phyloP scores from a whole-genome alignment of 164 flowering plant species.

The Buxus sempervirens region DNA sequence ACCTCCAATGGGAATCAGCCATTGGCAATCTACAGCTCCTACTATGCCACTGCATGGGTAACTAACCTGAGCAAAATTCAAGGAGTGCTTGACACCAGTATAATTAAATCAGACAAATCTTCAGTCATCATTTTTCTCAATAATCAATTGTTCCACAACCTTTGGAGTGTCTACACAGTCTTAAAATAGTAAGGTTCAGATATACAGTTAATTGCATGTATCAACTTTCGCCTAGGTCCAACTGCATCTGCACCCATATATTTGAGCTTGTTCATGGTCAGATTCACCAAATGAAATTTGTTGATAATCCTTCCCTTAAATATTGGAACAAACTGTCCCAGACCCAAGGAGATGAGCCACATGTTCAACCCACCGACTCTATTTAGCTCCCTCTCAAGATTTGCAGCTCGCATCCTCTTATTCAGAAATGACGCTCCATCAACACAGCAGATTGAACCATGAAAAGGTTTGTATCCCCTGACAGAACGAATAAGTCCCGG shows the following conservation, averaged over 20 bases:
- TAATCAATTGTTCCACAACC: background rate
- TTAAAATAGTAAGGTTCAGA: constrained; percentile 55
- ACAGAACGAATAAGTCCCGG: background rate
- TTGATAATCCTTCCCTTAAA: constrained; percentile 41
- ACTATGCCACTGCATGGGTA: too few species aligned
- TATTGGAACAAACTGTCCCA: constrained; percentile 55
- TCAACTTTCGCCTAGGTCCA: constrained; percentile 89
- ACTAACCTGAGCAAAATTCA: too few species aligned
- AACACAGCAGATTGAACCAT: constrained; percentile 17
- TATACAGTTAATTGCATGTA: constrained; percentile 82
- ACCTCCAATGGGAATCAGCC: too few species aligned
- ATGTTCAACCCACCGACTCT: constrained; percentile 75
- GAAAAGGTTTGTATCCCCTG: background rate
- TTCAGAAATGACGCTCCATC: constrained; percentile 31
- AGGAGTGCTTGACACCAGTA: too few species aligned
- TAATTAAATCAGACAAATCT: too few species aligned
- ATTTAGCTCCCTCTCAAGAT: constrained; percentile 67
- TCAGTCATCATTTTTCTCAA: background rate
- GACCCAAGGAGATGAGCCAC: constrained; percentile 78
- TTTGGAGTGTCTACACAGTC: constrained; percentile 8
- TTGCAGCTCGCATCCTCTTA: constrained; percentile 45
- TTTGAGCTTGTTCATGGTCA: constrained; percentile 85
- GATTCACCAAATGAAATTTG: constrained; percentile 60
- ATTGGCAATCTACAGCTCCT: too few species aligned
- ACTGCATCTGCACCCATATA: constrained; percentile 87